Evolutionary conservation across 352 stramenopile genomes (phyloP).

Genomic region (Phytophthora hybrid): DNA sequence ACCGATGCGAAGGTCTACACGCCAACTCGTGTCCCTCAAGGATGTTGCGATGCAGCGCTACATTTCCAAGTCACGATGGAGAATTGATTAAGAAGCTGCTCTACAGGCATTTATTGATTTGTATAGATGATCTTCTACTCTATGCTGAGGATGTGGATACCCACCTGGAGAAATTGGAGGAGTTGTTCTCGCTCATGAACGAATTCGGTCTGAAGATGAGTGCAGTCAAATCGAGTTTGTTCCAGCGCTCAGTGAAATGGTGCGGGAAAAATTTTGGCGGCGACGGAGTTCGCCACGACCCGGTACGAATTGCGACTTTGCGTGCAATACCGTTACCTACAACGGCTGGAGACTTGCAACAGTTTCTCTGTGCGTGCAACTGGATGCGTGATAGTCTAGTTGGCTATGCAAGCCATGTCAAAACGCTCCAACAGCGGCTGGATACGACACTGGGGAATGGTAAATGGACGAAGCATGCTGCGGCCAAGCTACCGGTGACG

Average conservation of each 20-base stretch:
- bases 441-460: background rate
- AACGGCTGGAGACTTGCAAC: slow-evolving; percentile 9
- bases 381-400: slow-evolving; percentile 13
- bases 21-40: slow-evolving; percentile 22
- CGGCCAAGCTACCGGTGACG: background rate
- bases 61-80: slow-evolving; percentile 25
- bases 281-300: slow-evolving; percentile 9
- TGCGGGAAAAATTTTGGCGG: slow-evolving; percentile 23
- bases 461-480: slow-evolving; percentile 8
- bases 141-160: slow-evolving; percentile 29
- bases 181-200: slow-evolving; percentile 33
- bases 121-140: slow-evolving; percentile 45
- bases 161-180: slow-evolving; percentile 27
- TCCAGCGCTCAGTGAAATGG: slow-evolving; percentile 28
- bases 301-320: background rate
- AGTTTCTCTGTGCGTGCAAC: slow-evolving; percentile 18
- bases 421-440: slow-evolving; percentile 1
- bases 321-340: slow-evolving; percentile 5
- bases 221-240: slow-evolving; percentile 31
- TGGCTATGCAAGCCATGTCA: background rate
- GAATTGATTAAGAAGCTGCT: slow-evolving; percentile 9
- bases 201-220: slow-evolving; percentile 36
- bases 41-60: slow-evolving; percentile 12
- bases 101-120: slow-evolving; percentile 33
- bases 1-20: slow-evolving; percentile 28